Percentiles rank a stretch among this genome's conserved stretches.
These are phyloP conservation scores for Dalbergia cochinchinensis DNA, from an alignment of 306 rosid genomes.

Conservation along the genomic window DNA sequence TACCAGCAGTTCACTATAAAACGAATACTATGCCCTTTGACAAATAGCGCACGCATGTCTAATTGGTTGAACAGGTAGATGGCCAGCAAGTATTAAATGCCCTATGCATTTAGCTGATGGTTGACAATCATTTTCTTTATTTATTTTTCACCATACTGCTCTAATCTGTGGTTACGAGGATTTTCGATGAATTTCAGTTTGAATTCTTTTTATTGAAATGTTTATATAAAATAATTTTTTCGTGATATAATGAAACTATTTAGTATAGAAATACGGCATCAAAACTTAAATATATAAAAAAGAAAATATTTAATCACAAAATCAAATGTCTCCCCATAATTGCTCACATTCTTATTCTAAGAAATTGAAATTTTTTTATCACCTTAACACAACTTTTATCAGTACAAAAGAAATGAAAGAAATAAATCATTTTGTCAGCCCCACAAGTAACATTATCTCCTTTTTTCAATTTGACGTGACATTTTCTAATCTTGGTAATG, in stretches of 20 bases:
- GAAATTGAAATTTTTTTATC: too few species aligned
- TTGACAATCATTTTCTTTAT: slow-evolving; percentile 31
- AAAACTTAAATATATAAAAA: not conserved
- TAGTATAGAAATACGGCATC: not conserved
- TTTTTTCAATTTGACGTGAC: too few species aligned
- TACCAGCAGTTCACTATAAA: too few species aligned
- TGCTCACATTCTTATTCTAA: too few species aligned
- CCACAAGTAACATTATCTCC: not conserved
- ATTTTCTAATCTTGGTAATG: not conserved
- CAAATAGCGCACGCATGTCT: not conserved
- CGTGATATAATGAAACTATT: not conserved
- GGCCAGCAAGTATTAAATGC: slow-evolving; percentile 36
- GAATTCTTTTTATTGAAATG: not conserved
- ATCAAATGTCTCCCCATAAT: not conserved
- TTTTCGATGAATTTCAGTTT: not conserved
- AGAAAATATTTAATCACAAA: not conserved
- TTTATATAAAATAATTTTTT: not conserved
- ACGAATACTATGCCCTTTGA: not conserved
- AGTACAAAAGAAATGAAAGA: not conserved
- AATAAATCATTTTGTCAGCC: not conserved
- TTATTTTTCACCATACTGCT: slow-evolving; percentile 22
- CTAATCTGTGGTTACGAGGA: not conserved
- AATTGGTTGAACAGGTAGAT: slow-evolving; percentile 5
- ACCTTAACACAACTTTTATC: not conserved
- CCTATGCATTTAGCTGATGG: not conserved